A percentile compares a stretch with the other conserved stretches of the same genome.
phyloP scores from a whole-genome alignment of 441 rosid genomes.

The Raphanus hybrid region DNA sequence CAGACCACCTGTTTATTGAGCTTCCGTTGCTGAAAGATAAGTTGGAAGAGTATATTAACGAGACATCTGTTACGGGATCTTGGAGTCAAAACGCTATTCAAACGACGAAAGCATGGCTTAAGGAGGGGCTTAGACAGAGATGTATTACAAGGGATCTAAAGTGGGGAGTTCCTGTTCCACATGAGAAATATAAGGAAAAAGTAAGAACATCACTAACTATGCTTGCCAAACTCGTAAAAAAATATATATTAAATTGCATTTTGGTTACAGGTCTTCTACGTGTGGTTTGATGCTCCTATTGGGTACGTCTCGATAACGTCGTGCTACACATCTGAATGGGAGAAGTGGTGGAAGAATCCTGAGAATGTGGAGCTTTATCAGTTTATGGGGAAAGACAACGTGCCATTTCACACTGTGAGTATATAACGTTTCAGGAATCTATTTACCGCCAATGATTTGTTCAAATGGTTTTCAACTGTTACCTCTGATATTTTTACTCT shows the following conservation, averaged over 20 bases:
- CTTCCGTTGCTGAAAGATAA: conserved; percentile 80
- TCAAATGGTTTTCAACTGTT: neutral
- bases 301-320: conserved; percentile 92
- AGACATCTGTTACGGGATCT: conserved; percentile 68
- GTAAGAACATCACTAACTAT: neutral
- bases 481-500: neutral
- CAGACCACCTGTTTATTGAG: conserved; percentile 93
- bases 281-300: conserved; percentile 99
- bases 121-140: conserved; percentile 82
- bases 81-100: conserved; percentile 99
- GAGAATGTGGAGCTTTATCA: conserved; percentile 94
- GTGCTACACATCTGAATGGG: conserved; percentile 93
- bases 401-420: conserved; percentile 97
- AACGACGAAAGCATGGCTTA: conserved; percentile 87
- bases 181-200: neutral
- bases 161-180: conserved; percentile 6
- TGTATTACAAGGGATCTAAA: conserved; percentile 90
- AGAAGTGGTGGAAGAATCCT: conserved; percentile 99
- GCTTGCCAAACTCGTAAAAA: neutral
- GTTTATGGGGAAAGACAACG: conserved; percentile 98
- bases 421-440: neutral
- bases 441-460: neutral
- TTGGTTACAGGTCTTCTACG: conserved; percentile 83
- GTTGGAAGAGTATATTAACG: conserved; percentile 67
- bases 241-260: neutral